Evolutionary conservation across 2,329 filamentous ascomycete species (phyloP), one percentile per base, ranked within the genome.

Genomic region (Diaporthe sp.): DNA sequence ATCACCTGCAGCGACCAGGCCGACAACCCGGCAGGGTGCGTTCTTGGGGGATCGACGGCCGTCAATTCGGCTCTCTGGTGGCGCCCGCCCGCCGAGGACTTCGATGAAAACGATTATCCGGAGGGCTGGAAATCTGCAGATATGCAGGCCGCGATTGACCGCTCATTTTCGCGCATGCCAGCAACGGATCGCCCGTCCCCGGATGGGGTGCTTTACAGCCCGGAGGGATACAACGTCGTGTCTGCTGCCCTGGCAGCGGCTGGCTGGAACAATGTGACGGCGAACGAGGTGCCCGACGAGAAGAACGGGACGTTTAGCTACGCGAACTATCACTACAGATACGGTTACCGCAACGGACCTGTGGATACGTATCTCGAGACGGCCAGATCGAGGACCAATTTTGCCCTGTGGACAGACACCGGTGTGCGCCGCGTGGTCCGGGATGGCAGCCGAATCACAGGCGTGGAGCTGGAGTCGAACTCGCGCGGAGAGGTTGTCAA

Each of bases 11-110:
- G 88, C 2, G 93, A 94, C 81, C 39, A 37, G 25, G 91, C 90
- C n/a, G 92, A 93, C 77, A 91, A 93, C 79, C 94, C 94, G 91
- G 91, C 92, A 17, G 93, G 92, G 19, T 94, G 93, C 77, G 87
- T 94, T 58, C 87, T 94, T 3, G 93, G 93, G 67, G 93, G 93
- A 73, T 91, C 91, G 10, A 90, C 91, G 19, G 90, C 91, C 39
- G 87, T 94, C 80, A 94, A 94, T 78, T 90, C 92, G 70, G 92
- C 91, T 60, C 86, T 94, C 46, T 94, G 91, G 89, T 93, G 91
- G 88, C 60, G 60, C 10, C 60, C 72, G 42, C n/a, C n/a, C 8
- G 72, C 46, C 7, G 7, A 4, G 5, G 61, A 74, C 34, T 70
- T 68, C 80, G 93, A 91, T 84, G 90, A 93, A 80, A 87, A 88